phyloP scores from a whole-genome alignment of 495 filamentous ascomycete genomes.

The Xylaria castorea region DNA sequence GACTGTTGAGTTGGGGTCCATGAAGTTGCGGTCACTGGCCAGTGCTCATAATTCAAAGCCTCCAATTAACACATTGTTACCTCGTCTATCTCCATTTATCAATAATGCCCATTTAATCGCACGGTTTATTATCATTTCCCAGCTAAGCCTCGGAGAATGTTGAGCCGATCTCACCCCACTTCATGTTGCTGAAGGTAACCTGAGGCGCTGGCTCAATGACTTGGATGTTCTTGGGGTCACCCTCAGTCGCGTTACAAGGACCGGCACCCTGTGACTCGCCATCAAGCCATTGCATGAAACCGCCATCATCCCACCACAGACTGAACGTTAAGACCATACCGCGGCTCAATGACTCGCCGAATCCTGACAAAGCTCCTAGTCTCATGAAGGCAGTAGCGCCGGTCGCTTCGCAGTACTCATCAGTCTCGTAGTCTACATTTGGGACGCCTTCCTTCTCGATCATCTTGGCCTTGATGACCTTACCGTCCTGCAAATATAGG shows the following conservation, averaged over 20 bases:
- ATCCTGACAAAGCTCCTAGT: conserved; percentile 62
- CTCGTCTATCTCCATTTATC: not conserved
- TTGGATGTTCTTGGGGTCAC: conserved; percentile 57
- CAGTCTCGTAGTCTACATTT: conserved; percentile 59
- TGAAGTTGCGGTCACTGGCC: not conserved
- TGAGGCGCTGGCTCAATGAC: conserved; percentile 53
- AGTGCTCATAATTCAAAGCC: not conserved
- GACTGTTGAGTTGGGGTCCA: not conserved
- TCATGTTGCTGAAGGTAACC: conserved; percentile 68
- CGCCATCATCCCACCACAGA: conserved; percentile 67
- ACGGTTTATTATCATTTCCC: not conserved
- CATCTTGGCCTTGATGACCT: conserved; percentile 53
- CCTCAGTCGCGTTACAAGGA: conserved; percentile 64
- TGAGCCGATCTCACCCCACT: conserved; percentile 67
- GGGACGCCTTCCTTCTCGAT: conserved; percentile 54
- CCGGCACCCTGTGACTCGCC: conserved; percentile 55
- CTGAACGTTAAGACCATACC: conserved; percentile 73
- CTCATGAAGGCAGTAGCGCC: conserved; percentile 57
- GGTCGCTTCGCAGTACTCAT: conserved; percentile 64
- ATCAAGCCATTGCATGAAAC: conserved; percentile 71
- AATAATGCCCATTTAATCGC: not conserved
- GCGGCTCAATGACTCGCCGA: conserved; percentile 63
- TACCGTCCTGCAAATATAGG: conserved; percentile 66
- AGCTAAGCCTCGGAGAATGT: conserved; percentile 47
- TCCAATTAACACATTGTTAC: not conserved